Conservation (phyloP, 495 filamentous ascomycete species). For the Neurospora tetraspora region DNA sequence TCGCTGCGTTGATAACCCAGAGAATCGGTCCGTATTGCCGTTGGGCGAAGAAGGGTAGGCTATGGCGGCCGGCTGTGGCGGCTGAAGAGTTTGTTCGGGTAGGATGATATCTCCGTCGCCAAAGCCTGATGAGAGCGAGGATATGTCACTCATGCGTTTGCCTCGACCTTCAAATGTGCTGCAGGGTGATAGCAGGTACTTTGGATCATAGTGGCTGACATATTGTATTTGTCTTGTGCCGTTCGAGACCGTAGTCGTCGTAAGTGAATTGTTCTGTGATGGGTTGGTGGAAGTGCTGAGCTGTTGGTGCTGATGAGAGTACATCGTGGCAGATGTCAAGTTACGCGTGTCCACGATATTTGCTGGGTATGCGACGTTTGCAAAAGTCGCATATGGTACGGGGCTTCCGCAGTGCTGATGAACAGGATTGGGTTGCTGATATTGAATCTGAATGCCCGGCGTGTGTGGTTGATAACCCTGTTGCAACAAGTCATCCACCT, state of each 20-base stretch:
- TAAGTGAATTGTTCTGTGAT: background rate
- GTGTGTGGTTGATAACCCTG: background rate
- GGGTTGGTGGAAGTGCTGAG: background rate
- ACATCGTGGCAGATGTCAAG: background rate
- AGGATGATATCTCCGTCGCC: constrained; percentile 42
- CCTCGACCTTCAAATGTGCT: background rate
- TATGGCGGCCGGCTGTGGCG: constrained; percentile 6
- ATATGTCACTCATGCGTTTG: constrained; percentile 26
- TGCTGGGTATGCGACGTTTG: background rate
- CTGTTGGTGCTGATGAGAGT: background rate
- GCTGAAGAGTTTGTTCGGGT: constrained; percentile 3
- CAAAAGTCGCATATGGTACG: background rate
- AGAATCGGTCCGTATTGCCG: constrained; percentile 22
- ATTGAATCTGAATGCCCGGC: background rate
- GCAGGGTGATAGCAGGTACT: background rate
- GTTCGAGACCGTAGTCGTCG: background rate
- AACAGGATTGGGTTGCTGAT: background rate
- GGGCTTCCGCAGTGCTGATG: background rate
- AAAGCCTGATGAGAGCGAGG: constrained; percentile 45
- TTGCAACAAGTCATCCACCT: background rate
- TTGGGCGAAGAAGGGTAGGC: constrained; percentile 3
- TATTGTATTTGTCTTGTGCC: background rate
- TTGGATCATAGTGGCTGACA: background rate
- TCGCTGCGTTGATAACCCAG: constrained; percentile 25
- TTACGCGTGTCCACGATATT: background rate